Evolutionary conservation across 2,329 filamentous ascomycete genomes (phyloP).

Genomic region (Hypoxylon sp.): DNA sequence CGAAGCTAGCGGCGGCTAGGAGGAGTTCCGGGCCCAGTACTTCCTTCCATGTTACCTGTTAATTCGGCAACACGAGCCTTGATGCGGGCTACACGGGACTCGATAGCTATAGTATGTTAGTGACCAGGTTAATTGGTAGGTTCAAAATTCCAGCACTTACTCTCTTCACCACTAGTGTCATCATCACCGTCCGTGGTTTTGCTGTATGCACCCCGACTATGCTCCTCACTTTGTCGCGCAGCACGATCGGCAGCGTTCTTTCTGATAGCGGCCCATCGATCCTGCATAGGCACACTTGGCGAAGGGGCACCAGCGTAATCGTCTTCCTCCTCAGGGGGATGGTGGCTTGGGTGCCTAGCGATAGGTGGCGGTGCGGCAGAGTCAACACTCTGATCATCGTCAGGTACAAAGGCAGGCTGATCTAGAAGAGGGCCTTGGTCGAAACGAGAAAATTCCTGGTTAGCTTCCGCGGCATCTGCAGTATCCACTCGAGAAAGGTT

Average conservation of each 20-base stretch:
- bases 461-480: slow-evolving; percentile 65
- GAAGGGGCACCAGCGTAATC: slow-evolving; percentile 46
- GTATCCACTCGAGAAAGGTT: slow-evolving; percentile 68
- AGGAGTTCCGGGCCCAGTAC: slow-evolving; percentile 47
- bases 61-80: slow-evolving; percentile 96
- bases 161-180: slow-evolving; percentile 88
- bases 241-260: slow-evolving; percentile 91
- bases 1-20: slow-evolving; percentile 48
- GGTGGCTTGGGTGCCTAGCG: slow-evolving; percentile 49
- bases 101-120: slow-evolving; percentile 74
- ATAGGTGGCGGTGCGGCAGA: slow-evolving; percentile 63
- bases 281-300: slow-evolving; percentile 59
- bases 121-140: slow-evolving; percentile 9
- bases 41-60: slow-evolving; percentile 80
- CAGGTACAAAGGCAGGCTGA: slow-evolving; percentile 82
- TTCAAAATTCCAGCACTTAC: too few relatives aligned
- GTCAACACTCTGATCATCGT: slow-evolving; percentile 58
- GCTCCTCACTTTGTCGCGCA: slow-evolving; percentile 71
- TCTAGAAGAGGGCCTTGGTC: slow-evolving; percentile 89
- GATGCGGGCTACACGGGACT: slow-evolving; percentile 95
- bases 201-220: slow-evolving; percentile 64
- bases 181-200: slow-evolving; percentile 74
- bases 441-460: slow-evolving; percentile 72
- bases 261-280: slow-evolving; percentile 95
- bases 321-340: slow-evolving; percentile 34